Conservation (phyloP, 345 rosid species). For the Jatropha curcas region DNA sequence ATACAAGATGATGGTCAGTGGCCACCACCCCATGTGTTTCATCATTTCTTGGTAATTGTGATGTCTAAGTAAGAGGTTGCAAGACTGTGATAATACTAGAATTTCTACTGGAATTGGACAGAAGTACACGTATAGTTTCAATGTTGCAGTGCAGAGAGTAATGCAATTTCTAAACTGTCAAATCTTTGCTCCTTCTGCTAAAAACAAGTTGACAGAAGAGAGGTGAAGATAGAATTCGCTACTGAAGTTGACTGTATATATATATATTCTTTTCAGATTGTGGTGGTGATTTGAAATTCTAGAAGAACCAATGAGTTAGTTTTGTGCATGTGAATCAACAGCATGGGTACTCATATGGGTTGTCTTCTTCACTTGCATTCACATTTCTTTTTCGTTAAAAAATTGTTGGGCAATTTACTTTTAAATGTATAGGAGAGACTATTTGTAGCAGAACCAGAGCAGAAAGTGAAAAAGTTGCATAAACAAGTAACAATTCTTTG, state of each 20-base stretch:
- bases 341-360: constrained; percentile 48
- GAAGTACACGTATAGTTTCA: constrained; percentile 31
- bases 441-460: constrained; percentile 13
- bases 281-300: constrained; percentile 28
- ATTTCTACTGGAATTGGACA: constrained; percentile 33
- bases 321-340: constrained; percentile 28
- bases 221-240: constrained; percentile 19
- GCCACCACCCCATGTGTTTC: constrained; percentile 39
- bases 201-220: constrained; percentile 19
- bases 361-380: constrained; percentile 31
- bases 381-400: not conserved
- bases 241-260: constrained; percentile 7
- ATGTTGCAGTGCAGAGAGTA: constrained; percentile 31
- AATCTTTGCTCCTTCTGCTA: constrained; percentile 26
- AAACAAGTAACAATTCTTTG: constrained; percentile 12
- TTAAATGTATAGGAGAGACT: constrained; percentile 13
- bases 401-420: not conserved
- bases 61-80: constrained; percentile 37
- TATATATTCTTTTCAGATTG: constrained; percentile 12
- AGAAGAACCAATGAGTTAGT: constrained; percentile 26
- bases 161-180: constrained; percentile 36
- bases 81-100: constrained; percentile 27
- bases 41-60: constrained; percentile 32
- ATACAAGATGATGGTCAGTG: constrained; percentile 19
- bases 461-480: constrained; percentile 14